Base-by-base conservation (phyloP, 306 rosid species). In the Herpetospermum pedunculosum region DNA sequence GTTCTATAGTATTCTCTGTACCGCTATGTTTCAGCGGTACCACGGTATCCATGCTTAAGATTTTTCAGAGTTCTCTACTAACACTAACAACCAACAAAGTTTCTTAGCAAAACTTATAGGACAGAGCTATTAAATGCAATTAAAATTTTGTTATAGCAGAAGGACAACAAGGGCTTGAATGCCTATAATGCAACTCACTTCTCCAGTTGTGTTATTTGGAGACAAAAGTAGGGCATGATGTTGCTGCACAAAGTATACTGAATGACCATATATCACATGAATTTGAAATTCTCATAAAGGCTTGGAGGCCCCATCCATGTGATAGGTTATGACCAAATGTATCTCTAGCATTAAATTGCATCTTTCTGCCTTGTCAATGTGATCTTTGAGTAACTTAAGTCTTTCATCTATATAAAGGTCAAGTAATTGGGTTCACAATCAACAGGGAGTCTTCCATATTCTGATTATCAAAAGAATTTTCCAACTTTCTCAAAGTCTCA, bases 401-500 rank as follows among this genome's bases (percentile, higher is more conserved):
- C 40, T 32, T 59, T 35, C 49, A 38, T 65, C 72, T 38, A 65
- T 65, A 65, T 65, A 65, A 65, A 41, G 72, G 34, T 21, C 34
- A 38, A 19, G 72, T 65, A 65, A 65, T 13, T 65, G 16, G 32
- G 32, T 21, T 65, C 72, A 65, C n/a, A 38, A 38, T 21, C 72
- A 65, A 19, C 72, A 65, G 38, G 38, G 72, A 38, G 32, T 65
- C 72, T 21, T 65, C 50, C 72, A 65, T 14, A 38, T 37, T 63
- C 70, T 1, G 11, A 34, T 37, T 19, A 34, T 32, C 70, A n/a
- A 9, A 19, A 63, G 46, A 34, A 63, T 4, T 8, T 63, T 63
- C 41, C 47, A 38, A 65, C 34, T 65, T 65, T 28, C 34, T 26
- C 21, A 14, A 8, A 15, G 54, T 14, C 72, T 67, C 52, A 23